Base-by-base conservation (phyloP, 805 yeast species). In the Sugiyamaella qingdaonensis region DNA sequence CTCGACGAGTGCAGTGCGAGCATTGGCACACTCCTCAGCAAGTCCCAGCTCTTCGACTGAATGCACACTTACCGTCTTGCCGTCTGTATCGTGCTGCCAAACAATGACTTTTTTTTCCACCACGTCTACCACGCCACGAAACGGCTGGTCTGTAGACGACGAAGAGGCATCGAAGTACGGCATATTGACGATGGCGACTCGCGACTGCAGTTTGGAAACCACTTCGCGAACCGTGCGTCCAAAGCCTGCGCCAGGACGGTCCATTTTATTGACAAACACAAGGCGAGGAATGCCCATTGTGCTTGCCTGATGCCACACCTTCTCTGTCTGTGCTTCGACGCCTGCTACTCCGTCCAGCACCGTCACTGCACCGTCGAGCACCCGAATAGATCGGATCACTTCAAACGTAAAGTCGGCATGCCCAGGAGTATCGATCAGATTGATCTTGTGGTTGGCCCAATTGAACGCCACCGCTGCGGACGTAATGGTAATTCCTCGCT, bases 361-460 rank as follows among this genome's bases (percentile, higher is more conserved):
- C 0, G 96, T 86, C 7, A 94, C 95, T 0, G 92, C 95, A 2
- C 98, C 97, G 71, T 94, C 99, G 9, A 94, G 72, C 1, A 94
- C 97, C 57, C 97, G 78, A 53, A 94, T 75, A 0, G 98, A 85
- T 52, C 97, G 73, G 1, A 82, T 87, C 3, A 94, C 99, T 69
- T 94, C 99, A 67, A 91, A 94, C 0, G 95, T 87, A 68, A 94
- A 94, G 70, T 94, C 99, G 0, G 96, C 97, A 69, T 94, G 99
- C 0, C 99, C 99, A 0, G 99, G 99, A 0, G 99, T 94, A 67
- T 94, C 99, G 21, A 94, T 90, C 53, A 94, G 75, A 67, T 94
- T 94, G 62, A 94, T 82, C 59, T 81, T 82, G 63, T 81, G 79
- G 46, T 74, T 73, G 55, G 80, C 81, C 98, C 98, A 94, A 29